Evolutionary conservation across 2,329 filamentous ascomycete species (phyloP), one percentile per base, ranked within the genome.

Genomic region (Tolypocladium endophyticum): DNA sequence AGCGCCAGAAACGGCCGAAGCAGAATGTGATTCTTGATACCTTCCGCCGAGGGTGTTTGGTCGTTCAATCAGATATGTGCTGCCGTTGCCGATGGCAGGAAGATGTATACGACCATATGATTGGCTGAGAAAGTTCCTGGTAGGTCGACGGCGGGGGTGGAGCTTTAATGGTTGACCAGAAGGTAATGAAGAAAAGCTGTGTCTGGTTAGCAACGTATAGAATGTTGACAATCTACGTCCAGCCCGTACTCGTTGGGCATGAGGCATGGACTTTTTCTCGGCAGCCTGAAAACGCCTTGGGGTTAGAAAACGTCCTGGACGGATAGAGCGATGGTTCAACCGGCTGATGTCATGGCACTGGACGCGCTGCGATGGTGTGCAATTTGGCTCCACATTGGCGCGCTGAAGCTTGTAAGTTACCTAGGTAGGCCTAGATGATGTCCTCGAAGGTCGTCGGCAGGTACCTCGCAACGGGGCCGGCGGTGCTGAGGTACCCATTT

Each of bases 51-150:
- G 38, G 18, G 14, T 20, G 9, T 39, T 8, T 20, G 23, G 41
- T 38, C n/a, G 11, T 14, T 23, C 9, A 47, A 47, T 47, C 12
- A 28, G 23, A 28, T 23, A 25, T 6, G 25, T 6, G 11, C 25
- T 23, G 33, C 5, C 3, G 28, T 7, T 4, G 50, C n/a, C 14
- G 30, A 5, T 35, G 30, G 28, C 23, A 25, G 9, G 16, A 30
- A 28, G 18, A 18, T 28, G 55, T 20, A 55, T 16, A 43, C 45
- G 53, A 38, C 23, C 30, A 35, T 39, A 52, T 68, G 64, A 70
- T 71, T 71, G 69, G 69, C 56, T n/a, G 55, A 64, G 45, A 70
- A 71, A 70, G 69, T 70, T 71, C 68, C 66, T 56, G 18, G 11
- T 7, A 12, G 39, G 30, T n/a, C 11, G 30, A n/a, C 8, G 39